These are phyloP conservation scores for Fusarium sp. DNA, from an alignment of 2,329 filamentous ascomycete genomes.

Conservation along the genomic window DNA sequence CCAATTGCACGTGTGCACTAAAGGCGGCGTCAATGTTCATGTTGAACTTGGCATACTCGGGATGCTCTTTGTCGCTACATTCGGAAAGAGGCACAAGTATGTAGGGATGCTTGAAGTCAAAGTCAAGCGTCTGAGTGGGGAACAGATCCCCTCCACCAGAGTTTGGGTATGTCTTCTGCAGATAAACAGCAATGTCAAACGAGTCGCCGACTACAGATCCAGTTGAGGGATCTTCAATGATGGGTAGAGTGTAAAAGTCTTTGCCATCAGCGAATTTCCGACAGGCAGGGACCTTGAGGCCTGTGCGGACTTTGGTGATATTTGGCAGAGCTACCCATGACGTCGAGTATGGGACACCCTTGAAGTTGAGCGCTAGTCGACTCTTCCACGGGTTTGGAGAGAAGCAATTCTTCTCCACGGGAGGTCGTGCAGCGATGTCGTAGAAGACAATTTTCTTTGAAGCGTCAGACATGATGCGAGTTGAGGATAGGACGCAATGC, in stretches of 20 bases:
- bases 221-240: conserved; percentile 62
- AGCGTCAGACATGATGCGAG: background rate
- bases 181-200: conserved; percentile 73
- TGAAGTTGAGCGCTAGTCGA: conserved; percentile 58
- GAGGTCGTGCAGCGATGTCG: conserved; percentile 56
- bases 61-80: conserved; percentile 41
- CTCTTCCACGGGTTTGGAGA: conserved; percentile 52
- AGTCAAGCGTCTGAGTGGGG: conserved; percentile 58
- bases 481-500: accelerated
- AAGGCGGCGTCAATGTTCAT: conserved; percentile 66
- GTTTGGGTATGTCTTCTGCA: conserved; percentile 64
- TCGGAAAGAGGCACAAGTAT: conserved; percentile 54
- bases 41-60: conserved; percentile 65
- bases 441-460: conserved; percentile 52
- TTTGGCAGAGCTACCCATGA: conserved; percentile 66
- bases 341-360: conserved; percentile 51
- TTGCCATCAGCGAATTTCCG: conserved; percentile 68
- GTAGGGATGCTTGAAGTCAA: conserved; percentile 41
- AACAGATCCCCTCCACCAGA: conserved; percentile 63
- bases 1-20: conserved; percentile 58
- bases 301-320: conserved; percentile 60
- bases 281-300: conserved; percentile 60
- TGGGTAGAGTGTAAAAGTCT: conserved; percentile 71
- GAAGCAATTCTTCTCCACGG: conserved; percentile 43
- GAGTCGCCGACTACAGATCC: conserved; percentile 66